Conservation (phyloP, 1,284 basidiomycete species). For the Rugosomyces carneus region DNA sequence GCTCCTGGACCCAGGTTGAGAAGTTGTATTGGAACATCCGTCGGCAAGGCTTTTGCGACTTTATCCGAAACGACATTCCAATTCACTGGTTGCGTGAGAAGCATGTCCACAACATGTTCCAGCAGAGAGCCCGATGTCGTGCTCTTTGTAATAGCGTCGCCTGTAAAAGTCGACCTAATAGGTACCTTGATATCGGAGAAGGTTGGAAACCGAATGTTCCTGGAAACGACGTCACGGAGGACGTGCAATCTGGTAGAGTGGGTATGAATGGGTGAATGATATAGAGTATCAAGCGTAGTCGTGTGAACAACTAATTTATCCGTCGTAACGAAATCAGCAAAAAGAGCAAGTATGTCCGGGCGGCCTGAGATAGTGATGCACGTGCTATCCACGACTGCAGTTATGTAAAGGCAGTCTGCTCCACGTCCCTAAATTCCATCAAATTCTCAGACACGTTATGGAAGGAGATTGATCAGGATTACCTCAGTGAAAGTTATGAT, state of each 20-base stretch:
- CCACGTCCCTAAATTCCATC: constrained; percentile 17
- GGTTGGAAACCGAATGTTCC: constrained; percentile 45
- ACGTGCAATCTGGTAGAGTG: constrained; percentile 32
- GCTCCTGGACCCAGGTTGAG: constrained; percentile 53
- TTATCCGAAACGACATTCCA: constrained; percentile 41
- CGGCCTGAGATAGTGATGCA: constrained; percentile 54
- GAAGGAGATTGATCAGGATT: constrained; percentile 6
- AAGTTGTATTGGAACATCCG: constrained; percentile 26
- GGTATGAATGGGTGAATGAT: constrained; percentile 41
- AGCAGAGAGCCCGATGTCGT: constrained; percentile 30
- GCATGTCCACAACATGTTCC: constrained; percentile 49
- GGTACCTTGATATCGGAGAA: constrained; percentile 38
- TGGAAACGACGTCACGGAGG: constrained; percentile 35
- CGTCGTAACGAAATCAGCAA: constrained; percentile 31
- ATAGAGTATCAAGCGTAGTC: constrained; percentile 44
- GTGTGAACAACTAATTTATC: constrained; percentile 29
- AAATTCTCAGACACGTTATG: constrained; percentile 9
- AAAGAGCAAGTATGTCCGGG: constrained; percentile 41
- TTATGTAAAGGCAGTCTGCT: constrained; percentile 36
- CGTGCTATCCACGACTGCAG: constrained; percentile 40
- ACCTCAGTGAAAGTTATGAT: constrained; percentile 36
- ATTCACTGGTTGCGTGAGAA: constrained; percentile 48
- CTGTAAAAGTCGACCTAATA: constrained; percentile 44
- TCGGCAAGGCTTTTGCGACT: constrained; percentile 23
- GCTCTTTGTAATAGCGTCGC: constrained; percentile 28